A percentile compares a stretch with the other conserved stretches of the same genome.
phyloP scores from a whole-genome alignment of 2,329 filamentous ascomycete species.

The Dothidotthia symphoricarpi region DNA sequence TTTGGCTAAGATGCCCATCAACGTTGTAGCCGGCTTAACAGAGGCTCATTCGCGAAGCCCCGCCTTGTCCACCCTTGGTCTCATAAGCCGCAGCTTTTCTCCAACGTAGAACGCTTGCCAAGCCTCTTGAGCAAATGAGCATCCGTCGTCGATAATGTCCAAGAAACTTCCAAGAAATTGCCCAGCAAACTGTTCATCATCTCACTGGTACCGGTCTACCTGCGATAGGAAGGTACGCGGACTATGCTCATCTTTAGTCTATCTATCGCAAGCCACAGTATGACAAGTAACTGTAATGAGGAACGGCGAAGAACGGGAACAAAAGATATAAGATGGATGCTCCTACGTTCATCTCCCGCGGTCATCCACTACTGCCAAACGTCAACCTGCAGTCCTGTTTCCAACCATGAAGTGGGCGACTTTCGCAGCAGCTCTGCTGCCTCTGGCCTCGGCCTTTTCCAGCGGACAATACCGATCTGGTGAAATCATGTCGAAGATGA shows the following conservation, averaged over 20 bases:
- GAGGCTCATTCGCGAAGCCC: slow-evolving; percentile 3
- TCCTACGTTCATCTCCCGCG: slow-evolving; percentile 11
- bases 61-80: slow-evolving; percentile 6
- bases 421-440: slow-evolving; percentile 33
- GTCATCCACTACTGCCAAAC: slow-evolving; percentile 21
- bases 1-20: slow-evolving; percentile 14
- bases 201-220: too few species aligned
- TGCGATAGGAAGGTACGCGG: slow-evolving; percentile 38
- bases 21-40: slow-evolving; percentile 1
- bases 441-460: slow-evolving; percentile 27
- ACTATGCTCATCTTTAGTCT: slow-evolving; percentile 15
- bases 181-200: too few species aligned
- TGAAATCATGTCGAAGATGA: slow-evolving; percentile 38
- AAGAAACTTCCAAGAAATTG: slow-evolving; percentile 19
- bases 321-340: slow-evolving; percentile 16
- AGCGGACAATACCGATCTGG: slow-evolving; percentile 35
- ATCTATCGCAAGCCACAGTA: slow-evolving; percentile 15
- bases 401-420: slow-evolving; percentile 37
- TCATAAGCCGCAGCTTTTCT: slow-evolving; percentile 12
- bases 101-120: slow-evolving; percentile 17
- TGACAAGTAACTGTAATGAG: slow-evolving; percentile 6
- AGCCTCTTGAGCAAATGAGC: slow-evolving; percentile 4
- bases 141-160: slow-evolving; percentile 1
- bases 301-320: neutral
- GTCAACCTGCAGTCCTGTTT: slow-evolving; percentile 21